Base-by-base conservation (phyloP, 805 yeast genomes). In the Myxozyma lipomycoides region DNA sequence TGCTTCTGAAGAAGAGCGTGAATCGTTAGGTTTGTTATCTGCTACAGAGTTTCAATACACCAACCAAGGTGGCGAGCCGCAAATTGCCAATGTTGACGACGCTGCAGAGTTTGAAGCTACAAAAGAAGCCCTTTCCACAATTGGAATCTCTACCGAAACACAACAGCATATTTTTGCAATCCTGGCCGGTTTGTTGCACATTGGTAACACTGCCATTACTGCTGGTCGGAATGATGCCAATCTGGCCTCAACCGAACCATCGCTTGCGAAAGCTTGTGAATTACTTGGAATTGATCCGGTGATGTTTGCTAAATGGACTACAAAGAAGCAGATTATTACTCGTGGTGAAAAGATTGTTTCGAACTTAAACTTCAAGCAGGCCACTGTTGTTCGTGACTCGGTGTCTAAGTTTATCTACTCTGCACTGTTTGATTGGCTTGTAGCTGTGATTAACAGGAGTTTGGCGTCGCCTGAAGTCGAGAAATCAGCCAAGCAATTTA, bases 371-470 rank as follows among this genome's bases (percentile, higher is more conserved):
- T 84, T 81, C 66, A 80, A 80, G 61, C 95, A 90, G 66, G 95
- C 98, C 6, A 62, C 80, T 23, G 96, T 90, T 26, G 91, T 96
- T 12, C 81, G 96, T 64, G 98, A 91, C 70, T 93, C 98, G n/a
- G 95, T 91, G 47, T 88, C 98, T 44, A 91, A 91, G 68, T 91
- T 84, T 67, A 84, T 93, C 45, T 91, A 93, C 70, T 82, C 97
- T 2, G 86, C 95, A 2, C 71, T 93, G 55, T 91, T 91, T 61
- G 98, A 91, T 65, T 91, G 98, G 98, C 78, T 91, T 52, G 98
- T 90, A 22, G 82, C 78, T 44, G 82, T 82, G 60, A 86, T 89
- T 58, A 91, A 91, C 68, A 67, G 77, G 21, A 95, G 88, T 64
- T 77, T 91, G 63, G 86, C 93, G 64, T 82, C 91, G 1, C 82